phyloP scores from a whole-genome alignment of 495 filamentous ascomycete genomes.

The Ramalina intermedia region DNA sequence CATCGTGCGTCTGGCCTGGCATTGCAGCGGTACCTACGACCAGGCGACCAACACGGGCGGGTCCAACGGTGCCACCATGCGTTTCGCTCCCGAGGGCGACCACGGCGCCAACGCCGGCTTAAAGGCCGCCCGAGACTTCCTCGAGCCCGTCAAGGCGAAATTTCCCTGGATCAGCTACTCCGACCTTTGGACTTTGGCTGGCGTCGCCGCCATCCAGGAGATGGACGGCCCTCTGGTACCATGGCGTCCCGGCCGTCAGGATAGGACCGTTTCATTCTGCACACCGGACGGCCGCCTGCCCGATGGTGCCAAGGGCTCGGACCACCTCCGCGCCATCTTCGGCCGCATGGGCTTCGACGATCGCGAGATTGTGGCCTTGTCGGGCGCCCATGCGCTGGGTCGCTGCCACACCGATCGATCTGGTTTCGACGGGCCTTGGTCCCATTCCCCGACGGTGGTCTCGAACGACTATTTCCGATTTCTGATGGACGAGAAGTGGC shows the following conservation, averaged over 20 bases:
- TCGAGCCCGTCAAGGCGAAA: conserved; percentile 77
- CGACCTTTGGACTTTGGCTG: conserved; percentile 89
- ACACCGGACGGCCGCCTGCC: conserved; percentile 94
- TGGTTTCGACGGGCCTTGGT: conserved; percentile 89
- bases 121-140: conserved; percentile 75
- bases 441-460: conserved; percentile 85
- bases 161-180: conserved; percentile 95
- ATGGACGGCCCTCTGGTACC: conserved; percentile 81
- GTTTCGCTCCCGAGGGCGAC: conserved; percentile 79
- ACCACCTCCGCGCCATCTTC: conserved; percentile 87
- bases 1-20: conserved; percentile 73
- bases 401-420: conserved; percentile 81
- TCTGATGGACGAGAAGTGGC: conserved; percentile 84
- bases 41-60: conserved; percentile 80
- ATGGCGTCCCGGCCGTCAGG: conserved; percentile 76
- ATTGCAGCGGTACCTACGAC: conserved; percentile 80
- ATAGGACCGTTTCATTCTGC: conserved; percentile 72
- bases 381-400: conserved; percentile 83
- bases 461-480: conserved; percentile 92
- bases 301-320: conserved; percentile 64
- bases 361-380: conserved; percentile 84
- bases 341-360: conserved; percentile 97
- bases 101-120: conserved; percentile 94
- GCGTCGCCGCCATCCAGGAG: conserved; percentile 81
- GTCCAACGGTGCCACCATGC: conserved; percentile 95